Evolutionary conservation across 306 rosid genomes (phyloP).

Genomic region (Senna siamea): DNA sequence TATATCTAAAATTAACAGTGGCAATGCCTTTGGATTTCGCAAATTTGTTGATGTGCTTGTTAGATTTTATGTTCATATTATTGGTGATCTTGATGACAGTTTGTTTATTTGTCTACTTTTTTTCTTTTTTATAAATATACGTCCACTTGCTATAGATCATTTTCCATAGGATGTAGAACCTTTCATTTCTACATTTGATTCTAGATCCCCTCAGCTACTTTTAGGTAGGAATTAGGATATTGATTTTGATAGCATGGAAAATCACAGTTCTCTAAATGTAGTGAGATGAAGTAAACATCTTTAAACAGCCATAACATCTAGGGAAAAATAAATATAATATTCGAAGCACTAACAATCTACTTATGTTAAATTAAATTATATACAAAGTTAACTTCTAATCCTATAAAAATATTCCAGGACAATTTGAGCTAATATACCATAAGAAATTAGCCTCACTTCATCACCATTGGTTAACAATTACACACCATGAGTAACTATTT

Average conservation of each 20-base stretch:
- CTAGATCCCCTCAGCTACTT: not conserved
- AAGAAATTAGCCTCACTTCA: not conserved
- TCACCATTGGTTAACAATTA: not conserved
- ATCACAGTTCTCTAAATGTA: not conserved
- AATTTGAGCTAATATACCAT: conserved; percentile 12
- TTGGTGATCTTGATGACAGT: not conserved
- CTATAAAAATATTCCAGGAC: conserved; percentile 18
- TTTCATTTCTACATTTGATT: not conserved
- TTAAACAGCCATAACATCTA: not conserved
- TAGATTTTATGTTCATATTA: not conserved
- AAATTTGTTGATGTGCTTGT: not conserved
- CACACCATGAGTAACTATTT: conserved; percentile 27
- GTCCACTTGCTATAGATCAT: not conserved
- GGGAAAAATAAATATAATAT: not conserved
- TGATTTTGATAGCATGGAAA: not conserved
- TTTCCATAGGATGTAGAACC: not conserved
- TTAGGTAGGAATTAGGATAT: not conserved
- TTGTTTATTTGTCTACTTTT: too few relatives aligned
- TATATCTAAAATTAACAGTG: not conserved
- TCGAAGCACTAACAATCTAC: conserved; percentile 8
- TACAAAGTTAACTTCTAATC: not conserved
- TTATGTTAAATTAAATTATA: not conserved
- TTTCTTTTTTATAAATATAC: not conserved
- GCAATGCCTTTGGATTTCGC: not conserved
- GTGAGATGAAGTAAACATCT: not conserved